These are phyloP conservation scores for Botryotinia narcissicola DNA, from an alignment of 2,329 filamentous ascomycete genomes.

Conservation along the genomic window DNA sequence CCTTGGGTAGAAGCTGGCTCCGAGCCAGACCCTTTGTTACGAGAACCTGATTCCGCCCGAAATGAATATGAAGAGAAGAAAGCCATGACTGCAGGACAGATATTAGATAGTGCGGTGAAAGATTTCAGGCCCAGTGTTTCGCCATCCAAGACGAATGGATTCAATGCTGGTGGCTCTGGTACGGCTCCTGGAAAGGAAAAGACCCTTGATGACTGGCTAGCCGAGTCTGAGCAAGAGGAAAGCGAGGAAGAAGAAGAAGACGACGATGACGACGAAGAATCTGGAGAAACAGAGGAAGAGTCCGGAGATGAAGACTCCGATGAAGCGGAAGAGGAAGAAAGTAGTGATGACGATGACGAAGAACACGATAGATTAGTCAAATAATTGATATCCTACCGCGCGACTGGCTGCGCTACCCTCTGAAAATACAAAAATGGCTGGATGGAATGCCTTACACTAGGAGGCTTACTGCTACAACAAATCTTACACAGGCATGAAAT, in stretches of 20 bases:
- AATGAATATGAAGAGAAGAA: conserved; percentile 42
- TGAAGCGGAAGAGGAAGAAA: conserved; percentile 34
- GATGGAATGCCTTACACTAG: conserved; percentile 22
- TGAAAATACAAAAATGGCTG: conserved; percentile 15
- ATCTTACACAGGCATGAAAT: conserved; percentile 19
- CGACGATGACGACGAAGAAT: conserved; percentile 47
- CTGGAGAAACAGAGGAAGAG: conserved; percentile 32
- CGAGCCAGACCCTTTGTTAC: conserved; percentile 73
- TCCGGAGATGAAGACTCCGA: conserved; percentile 16
- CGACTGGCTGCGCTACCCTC: conserved; percentile 8
- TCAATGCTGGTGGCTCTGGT: conserved; percentile 28
- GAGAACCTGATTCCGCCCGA: conserved; percentile 54
- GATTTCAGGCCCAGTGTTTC: conserved; percentile 38
- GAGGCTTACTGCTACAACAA: conserved; percentile 21
- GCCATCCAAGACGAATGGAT: conserved; percentile 50
- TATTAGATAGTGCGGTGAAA: conserved; percentile 57
- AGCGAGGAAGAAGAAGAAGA: conserved; percentile 50
- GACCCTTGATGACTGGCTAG: conserved; percentile 90
- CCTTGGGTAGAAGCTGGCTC: conserved; percentile 78
- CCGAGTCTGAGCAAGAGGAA: conserved; percentile 51
- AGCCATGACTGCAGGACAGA: conserved; percentile 58
- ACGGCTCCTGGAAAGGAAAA: conserved; percentile 52
- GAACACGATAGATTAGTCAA: conserved; percentile 38
- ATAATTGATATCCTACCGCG: conserved; percentile 24
- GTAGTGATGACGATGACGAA: conserved; percentile 32